Evolutionary conservation across 495 filamentous ascomycete species (phyloP).

Genomic region (Lepidopterella palustris): DNA sequence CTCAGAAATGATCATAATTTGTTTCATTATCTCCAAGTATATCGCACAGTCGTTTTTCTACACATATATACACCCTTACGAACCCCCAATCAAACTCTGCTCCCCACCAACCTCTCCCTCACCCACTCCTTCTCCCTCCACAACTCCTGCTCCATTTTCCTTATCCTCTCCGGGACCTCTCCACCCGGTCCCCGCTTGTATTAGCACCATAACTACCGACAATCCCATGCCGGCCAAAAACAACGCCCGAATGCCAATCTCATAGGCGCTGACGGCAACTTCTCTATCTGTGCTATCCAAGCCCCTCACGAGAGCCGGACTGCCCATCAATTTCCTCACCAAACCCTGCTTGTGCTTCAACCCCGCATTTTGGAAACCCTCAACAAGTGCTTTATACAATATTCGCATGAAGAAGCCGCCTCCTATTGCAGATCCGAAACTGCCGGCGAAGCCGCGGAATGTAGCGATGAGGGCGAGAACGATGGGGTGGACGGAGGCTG

Average conservation of each 20-base stretch:
- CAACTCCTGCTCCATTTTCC: not conserved
- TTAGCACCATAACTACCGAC: slow-evolving; percentile 46
- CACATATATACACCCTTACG: too few species aligned
- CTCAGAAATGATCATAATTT: too few species aligned
- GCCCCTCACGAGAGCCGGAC: slow-evolving; percentile 54
- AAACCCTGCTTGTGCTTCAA: slow-evolving; percentile 46
- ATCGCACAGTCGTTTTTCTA: too few species aligned
- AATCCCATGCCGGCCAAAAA: slow-evolving; percentile 53
- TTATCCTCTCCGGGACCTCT: slow-evolving; percentile 24
- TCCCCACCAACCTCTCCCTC: slow-evolving; percentile 13
- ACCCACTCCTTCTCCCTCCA: not conserved
- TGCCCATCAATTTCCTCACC: slow-evolving; percentile 58
- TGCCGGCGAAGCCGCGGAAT: slow-evolving; percentile 67
- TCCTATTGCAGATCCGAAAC: slow-evolving; percentile 69
- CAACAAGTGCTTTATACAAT: slow-evolving; percentile 48
- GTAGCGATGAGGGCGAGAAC: slow-evolving; percentile 63
- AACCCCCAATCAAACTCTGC: slow-evolving; percentile 10
- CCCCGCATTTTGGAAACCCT: slow-evolving; percentile 51
- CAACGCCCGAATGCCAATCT: slow-evolving; percentile 49
- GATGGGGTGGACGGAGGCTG: slow-evolving; percentile 57
- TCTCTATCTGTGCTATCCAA: slow-evolving; percentile 48
- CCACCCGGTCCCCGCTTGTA: slow-evolving; percentile 70
- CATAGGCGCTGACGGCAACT: slow-evolving; percentile 60
- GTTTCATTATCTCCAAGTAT: too few species aligned
- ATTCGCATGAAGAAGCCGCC: slow-evolving; percentile 65